phyloP scores from a whole-genome alignment of 371 early-diverging fungal genomes.

The Mortierella sp. region DNA sequence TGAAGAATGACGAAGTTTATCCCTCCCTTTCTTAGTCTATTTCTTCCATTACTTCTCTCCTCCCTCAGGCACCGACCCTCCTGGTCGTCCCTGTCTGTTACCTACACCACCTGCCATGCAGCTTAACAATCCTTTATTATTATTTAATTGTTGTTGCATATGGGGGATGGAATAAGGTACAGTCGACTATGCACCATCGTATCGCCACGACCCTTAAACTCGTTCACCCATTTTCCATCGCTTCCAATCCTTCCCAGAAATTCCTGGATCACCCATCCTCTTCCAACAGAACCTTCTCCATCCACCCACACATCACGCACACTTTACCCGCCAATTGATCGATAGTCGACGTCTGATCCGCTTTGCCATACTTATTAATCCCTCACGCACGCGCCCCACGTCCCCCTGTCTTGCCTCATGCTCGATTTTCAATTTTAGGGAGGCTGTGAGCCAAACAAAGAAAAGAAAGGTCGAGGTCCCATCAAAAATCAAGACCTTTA shows the following conservation, averaged over 20 bases:
- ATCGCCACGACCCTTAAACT: neutral
- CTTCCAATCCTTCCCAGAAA: neutral
- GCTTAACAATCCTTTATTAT: no score
- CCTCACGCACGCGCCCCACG: neutral
- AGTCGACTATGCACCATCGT: neutral
- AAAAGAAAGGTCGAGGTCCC: neutral
- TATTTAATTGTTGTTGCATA: neutral
- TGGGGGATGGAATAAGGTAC: neutral
- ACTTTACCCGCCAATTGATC: neutral
- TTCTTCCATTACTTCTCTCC: no score
- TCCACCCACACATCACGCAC: neutral
- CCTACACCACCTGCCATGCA: neutral
- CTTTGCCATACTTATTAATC: neutral
- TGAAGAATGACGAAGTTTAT: neutral
- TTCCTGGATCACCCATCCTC: neutral
- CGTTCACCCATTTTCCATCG: neutral
- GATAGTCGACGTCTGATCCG: neutral
- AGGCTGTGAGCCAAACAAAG: neutral
- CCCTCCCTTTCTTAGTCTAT: neutral
- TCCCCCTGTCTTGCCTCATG: neutral
- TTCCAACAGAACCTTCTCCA: neutral
- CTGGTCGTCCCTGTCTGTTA: neutral
- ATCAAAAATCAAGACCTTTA: neutral
- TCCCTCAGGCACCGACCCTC: neutral
- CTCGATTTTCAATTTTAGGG: neutral